Evolutionary conservation across 345 rosid species (phyloP).

Genomic region (Trapa bicornis): DNA sequence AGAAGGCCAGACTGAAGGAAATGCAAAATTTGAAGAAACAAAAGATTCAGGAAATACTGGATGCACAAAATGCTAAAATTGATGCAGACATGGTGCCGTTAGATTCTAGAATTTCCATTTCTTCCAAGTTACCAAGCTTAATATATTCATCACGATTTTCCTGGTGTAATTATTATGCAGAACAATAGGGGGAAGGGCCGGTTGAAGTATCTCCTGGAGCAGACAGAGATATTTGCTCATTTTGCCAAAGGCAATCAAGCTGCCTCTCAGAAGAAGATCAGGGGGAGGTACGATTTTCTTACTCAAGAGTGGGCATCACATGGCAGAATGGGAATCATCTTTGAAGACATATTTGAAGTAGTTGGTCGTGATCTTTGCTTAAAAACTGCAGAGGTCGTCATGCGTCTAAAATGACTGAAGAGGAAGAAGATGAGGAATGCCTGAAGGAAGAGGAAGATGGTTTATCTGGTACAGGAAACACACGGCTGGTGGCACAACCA

Average conservation of each 20-base stretch:
- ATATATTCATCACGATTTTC: slow-evolving; percentile 4
- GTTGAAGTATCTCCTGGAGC: slow-evolving; percentile 83
- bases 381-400: slow-evolving; percentile 70
- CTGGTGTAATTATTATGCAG: slow-evolving; percentile 24
- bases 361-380: not conserved
- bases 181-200: slow-evolving; percentile 85
- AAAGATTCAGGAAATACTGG: slow-evolving; percentile 89
- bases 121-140: not conserved
- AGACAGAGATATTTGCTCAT: slow-evolving; percentile 94
- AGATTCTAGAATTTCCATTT: not conserved
- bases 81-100: slow-evolving; percentile 83
- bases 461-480: slow-evolving; percentile 63
- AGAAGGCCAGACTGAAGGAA: slow-evolving; percentile 71
- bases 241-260: slow-evolving; percentile 85
- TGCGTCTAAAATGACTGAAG: slow-evolving; percentile 93
- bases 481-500: slow-evolving; percentile 84
- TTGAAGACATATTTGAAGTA: not conserved
- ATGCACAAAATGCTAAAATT: slow-evolving; percentile 77
- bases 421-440: slow-evolving; percentile 98
- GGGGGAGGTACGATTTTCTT: slow-evolving; percentile 55
- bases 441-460: slow-evolving; percentile 94
- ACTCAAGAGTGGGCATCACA: not conserved
- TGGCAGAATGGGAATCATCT: not conserved
- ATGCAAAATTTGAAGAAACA: slow-evolving; percentile 84
- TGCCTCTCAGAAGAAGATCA: slow-evolving; percentile 53